Conservation (phyloP, 331 rosid genomes). For the Spiraea crenata region DNA sequence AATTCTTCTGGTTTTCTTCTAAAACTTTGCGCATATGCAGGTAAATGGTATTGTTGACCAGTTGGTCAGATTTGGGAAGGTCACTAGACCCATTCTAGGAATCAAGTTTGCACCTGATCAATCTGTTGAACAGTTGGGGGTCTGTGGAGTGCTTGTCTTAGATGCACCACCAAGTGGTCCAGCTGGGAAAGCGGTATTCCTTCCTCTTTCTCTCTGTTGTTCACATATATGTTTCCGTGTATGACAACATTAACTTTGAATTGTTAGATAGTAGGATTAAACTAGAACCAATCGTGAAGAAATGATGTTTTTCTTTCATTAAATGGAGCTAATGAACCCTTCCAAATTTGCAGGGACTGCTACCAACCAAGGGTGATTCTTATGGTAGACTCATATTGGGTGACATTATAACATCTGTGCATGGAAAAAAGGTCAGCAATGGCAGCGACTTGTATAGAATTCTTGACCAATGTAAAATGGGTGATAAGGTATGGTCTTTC, state of each 20-base stretch:
- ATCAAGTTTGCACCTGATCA: constrained; percentile 98
- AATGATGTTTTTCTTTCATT: no score
- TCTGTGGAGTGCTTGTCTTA: constrained; percentile 90
- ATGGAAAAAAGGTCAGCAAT: constrained; percentile 69
- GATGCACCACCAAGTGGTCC: constrained; percentile 92
- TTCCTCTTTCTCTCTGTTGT: constrained; percentile 1
- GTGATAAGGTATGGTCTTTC: constrained; percentile 64
- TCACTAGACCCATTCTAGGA: constrained; percentile 94
- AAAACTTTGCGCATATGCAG: constrained; percentile 32
- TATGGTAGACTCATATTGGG: constrained; percentile 95
- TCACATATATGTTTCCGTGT: neutral
- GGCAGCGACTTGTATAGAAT: constrained; percentile 97
- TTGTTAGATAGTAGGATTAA: constrained; percentile 14
- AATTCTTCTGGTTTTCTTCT: neutral
- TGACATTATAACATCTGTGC: constrained; percentile 86
- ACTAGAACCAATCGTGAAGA: constrained; percentile 7
- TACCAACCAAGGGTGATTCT: constrained; percentile 77
- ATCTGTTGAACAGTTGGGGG: constrained; percentile 90
- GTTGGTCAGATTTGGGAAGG: constrained; percentile 89
- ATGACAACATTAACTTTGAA: neutral
- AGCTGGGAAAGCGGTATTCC: constrained; percentile 90
- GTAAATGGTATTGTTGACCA: constrained; percentile 94
- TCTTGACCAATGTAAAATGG: constrained; percentile 91
- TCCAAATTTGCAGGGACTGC: constrained; percentile 58
- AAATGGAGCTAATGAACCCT: constrained; percentile 4